A percentile compares a stretch with the other conserved stretches of the same genome.
phyloP scores from a whole-genome alignment of 257 asterid species.

The Solanum appendiculatum region DNA sequence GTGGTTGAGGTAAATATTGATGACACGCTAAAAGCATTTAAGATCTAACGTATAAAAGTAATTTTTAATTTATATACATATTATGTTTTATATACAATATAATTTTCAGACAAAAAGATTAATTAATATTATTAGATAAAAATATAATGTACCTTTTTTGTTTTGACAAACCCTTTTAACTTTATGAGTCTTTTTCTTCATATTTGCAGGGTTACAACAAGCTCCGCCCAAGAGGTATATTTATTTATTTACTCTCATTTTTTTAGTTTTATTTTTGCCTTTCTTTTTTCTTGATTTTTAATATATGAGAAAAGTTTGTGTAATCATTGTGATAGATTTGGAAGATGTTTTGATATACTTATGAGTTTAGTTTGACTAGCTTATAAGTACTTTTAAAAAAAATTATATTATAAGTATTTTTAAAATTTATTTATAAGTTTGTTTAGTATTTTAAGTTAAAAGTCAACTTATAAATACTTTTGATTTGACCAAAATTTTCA shows the following conservation, averaged over 20 bases:
- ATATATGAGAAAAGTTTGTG: neutral
- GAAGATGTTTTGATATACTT: too few species aligned
- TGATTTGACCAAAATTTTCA: too few species aligned
- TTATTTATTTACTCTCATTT: neutral
- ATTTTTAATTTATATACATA: neutral
- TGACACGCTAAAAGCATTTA: accelerated
- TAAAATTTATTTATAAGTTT: too few species aligned
- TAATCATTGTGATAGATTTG: neutral
- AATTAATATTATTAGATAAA: neutral
- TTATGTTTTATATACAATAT: neutral
- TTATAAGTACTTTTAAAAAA: too few species aligned
- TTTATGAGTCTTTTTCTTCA: neutral
- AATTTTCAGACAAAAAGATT: neutral
- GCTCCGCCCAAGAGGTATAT: conserved; percentile 16
- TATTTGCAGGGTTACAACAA: conserved; percentile 16
- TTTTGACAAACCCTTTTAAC: neutral
- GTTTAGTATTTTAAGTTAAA: too few species aligned
- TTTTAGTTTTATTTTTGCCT: neutral
- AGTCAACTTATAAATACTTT: too few species aligned
- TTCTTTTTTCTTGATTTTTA: neutral
- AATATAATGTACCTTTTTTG: neutral
- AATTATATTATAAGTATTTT: too few species aligned
- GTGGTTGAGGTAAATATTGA: conserved; percentile 7
- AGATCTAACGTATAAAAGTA: neutral
- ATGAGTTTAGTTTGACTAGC: too few species aligned